Evolutionary conservation across 73 alveolate species (phyloP), one percentile per base, ranked within the genome.

Genomic region (Paramecium sonneborni): DNA sequence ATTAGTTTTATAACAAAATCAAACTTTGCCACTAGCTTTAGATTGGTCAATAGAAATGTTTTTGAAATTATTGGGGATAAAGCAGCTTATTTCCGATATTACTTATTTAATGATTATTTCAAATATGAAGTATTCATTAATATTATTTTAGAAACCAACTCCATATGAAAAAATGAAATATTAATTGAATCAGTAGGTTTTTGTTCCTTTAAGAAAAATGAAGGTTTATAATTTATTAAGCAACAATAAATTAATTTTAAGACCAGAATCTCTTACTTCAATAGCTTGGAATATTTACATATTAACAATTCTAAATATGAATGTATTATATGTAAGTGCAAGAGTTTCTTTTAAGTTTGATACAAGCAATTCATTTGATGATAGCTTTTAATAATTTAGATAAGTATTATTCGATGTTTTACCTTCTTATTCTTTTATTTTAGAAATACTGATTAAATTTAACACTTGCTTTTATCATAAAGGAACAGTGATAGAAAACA

Each of bases 201-300:
- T 79, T 44, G 72, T 79, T 18, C 90, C 90, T 23, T 79, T 79
- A 46, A 79, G 90, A 46, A 79, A 79, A 44, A 21, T 79, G 55
- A 79, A 44, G 18, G 41, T 79, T 44, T 79, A 79, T 43, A 39
- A 44, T 4, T 79, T 30, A 8, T 23, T 79, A 9, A 26, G 35
- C 70, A 43, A 44, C 18, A 79, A 79, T 23, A 79, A 79, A 46
- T 24, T 79, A 41, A 79, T 79, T 10, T 62, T 79, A 9, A 38
- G 90, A 38, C 90, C 90, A 0, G 90, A 79, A 79, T 79, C 90
- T 43, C 14, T 39, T 3, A 38, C 55, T 0, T 38, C 90, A 9
- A 46, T 79, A 4, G 76, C 62, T 21, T 79, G 90, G 90, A 79
- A 79, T 46, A 79, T 79, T 79, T 79, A 79, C 90, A 79, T 79